Evolutionary conservation across 371 early-diverging fungal species (phyloP).

Genomic region (Rhizopus sp.): DNA sequence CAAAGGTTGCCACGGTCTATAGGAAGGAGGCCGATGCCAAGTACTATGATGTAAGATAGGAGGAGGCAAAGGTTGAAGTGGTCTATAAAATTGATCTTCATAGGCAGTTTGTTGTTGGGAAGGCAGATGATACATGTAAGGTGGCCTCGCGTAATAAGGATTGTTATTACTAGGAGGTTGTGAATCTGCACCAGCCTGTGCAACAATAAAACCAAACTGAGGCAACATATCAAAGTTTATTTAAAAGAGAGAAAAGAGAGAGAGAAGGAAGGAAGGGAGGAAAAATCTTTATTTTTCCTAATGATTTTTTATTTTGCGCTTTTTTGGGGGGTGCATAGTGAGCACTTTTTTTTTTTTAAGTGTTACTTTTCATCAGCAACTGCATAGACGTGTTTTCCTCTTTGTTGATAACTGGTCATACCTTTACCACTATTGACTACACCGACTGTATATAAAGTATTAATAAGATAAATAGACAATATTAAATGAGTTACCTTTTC

Average conservation of each 20-base stretch:
- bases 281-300: not conserved
- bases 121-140: conserved; percentile 14
- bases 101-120: conserved; percentile 6
- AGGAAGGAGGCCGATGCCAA: not conserved
- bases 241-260: conserved; percentile 8
- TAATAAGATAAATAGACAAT: not conserved
- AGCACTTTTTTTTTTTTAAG: no score
- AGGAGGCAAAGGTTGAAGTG: conserved; percentile 15
- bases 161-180: conserved; percentile 12
- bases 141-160: conserved; percentile 9
- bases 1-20: conserved; percentile 7
- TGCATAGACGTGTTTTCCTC: conserved; percentile 66
- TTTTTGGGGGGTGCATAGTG: not conserved
- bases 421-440: conserved; percentile 72
- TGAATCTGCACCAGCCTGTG: conserved; percentile 51
- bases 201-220: conserved; percentile 51
- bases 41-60: not conserved
- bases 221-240: conserved; percentile 61
- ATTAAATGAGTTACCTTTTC: conserved; percentile 53
- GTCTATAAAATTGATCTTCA: conserved; percentile 17
- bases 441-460: conserved; percentile 50
- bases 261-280: conserved; percentile 11
- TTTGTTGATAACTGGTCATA: conserved; percentile 68
- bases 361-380: conserved; percentile 4
- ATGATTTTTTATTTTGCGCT: no score